Conservation (phyloP, 2,329 filamentous ascomycete genomes). For the Tolypocladium cylindrosporum region DNA sequence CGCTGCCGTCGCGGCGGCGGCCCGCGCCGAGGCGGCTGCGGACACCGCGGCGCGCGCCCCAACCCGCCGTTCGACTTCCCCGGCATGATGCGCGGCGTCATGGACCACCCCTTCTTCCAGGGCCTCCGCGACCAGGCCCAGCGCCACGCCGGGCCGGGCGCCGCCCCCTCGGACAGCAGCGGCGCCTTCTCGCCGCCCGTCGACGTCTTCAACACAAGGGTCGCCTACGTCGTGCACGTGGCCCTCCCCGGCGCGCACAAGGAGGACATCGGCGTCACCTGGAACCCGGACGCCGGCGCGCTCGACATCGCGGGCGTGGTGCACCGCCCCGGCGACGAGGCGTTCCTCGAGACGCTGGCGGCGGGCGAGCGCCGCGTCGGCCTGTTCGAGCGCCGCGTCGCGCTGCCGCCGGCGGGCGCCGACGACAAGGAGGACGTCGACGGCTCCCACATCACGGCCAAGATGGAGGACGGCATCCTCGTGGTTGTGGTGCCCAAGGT, state of each 20-base stretch:
- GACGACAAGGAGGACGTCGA: conserved; percentile 51
- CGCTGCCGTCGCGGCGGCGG: no score
- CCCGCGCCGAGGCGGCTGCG: conserved; percentile 9
- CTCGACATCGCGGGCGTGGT: conserved; percentile 64
- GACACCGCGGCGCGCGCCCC: conserved; percentile 15
- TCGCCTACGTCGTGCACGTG: conserved; percentile 60
- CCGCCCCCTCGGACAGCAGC: conserved; percentile 6
- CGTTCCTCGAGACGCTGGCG: conserved; percentile 52
- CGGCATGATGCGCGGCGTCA: conserved; percentile 27
- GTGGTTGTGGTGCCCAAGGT: conserved; percentile 68
- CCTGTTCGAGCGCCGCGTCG: conserved; percentile 61
- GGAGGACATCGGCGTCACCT: conserved; percentile 67
- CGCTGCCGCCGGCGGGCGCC: conserved; percentile 38
- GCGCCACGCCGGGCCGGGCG: conserved; percentile 8
- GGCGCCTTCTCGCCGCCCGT: conserved; percentile 52
- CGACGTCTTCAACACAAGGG: conserved; percentile 63
- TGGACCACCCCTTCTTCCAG: conserved; percentile 31
- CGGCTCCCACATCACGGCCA: conserved; percentile 57
- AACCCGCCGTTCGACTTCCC: conserved; percentile 26
- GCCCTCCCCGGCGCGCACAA: conserved; percentile 72
- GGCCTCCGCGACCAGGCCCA: conserved; percentile 29
- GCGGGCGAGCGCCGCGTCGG: conserved; percentile 62
- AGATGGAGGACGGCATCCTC: conserved; percentile 69
- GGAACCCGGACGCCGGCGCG: conserved; percentile 57
- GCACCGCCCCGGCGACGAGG: conserved; percentile 61